Conservation (phyloP, 768 basidiomycete genomes). For the Kwoniella sp. region DNA sequence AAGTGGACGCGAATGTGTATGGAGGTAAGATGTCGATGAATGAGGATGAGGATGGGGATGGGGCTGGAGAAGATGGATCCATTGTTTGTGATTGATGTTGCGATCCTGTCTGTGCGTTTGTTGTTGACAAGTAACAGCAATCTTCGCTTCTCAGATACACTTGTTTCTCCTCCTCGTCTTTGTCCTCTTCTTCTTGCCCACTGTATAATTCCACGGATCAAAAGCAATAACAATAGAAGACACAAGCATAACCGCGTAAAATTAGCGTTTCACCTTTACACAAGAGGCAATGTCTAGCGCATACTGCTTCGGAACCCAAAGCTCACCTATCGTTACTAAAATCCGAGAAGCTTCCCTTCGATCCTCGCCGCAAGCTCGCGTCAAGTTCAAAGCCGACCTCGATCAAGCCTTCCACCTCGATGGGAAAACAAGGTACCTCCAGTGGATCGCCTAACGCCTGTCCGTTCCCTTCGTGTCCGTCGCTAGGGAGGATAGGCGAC, state of each 20-base stretch:
- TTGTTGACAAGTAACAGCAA: neutral
- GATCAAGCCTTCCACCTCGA: neutral
- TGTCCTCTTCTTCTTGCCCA: neutral
- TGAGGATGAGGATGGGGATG: conserved; percentile 6
- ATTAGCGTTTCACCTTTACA: neutral
- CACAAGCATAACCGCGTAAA: neutral
- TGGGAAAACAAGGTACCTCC: neutral
- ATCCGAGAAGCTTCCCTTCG: conserved; percentile 1
- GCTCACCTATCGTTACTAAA: neutral
- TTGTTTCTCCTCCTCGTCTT: neutral
- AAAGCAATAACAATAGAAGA: neutral
- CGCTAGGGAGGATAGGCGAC: neutral
- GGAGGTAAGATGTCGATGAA: conserved; percentile 18
- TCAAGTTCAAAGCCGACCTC: conserved; percentile 6
- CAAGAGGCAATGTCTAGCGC: neutral
- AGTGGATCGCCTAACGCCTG: neutral
- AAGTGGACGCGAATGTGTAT: no score
- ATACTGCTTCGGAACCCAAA: neutral
- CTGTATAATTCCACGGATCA: neutral
- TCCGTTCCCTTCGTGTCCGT: neutral
- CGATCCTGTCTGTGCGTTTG: conserved; percentile 4
- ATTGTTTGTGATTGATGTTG: neutral
- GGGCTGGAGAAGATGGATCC: neutral
- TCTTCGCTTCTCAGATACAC: neutral
- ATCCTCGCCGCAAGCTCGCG: neutral